Evolutionary conservation across 177 flowering plant genomes (phyloP), one percentile per base, ranked within the genome.

Genomic region (Vitis hybrid): DNA sequence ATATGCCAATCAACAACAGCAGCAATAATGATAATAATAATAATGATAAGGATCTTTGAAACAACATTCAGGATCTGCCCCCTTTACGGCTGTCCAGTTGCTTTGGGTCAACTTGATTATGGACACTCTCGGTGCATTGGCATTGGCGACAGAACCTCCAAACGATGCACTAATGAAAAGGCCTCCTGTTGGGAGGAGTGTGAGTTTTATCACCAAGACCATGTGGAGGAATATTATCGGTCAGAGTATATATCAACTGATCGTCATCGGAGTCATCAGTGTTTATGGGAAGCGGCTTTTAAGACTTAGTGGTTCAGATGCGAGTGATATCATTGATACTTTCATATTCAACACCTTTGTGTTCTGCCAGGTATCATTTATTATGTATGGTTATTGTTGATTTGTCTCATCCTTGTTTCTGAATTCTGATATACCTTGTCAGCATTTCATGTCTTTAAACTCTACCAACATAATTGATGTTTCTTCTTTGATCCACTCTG

Each of bases 151-250:
- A 26, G 83, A 80, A 62, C 83, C 83, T 57, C 83, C 83, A 14
- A 69, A 71, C 53, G 83, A 80, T 57, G 78, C 49, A 9, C 64
- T 80, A 55, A 74, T 80, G 83, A 63, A 77, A 33, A 71, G 80
- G 60, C 74, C 74, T 2, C 80, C 83, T 3, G 70, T 77, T 7
- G 61, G 66, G 2, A 74, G 65, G 67, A 74, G 76, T 13, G 73
- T 45, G 20, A 80, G 79, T 75, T 87, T 90, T 72, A 90, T 90
- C 60, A 90, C 90, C 59, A 77, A 61, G 70, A 68, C 82, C 63
- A 90, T 90, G 96, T 90, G 96, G 96, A 81, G 90, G 69, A 90
- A 90, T 64, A 86, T 90, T n/a, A 67, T 87, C 67, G 93, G 96
- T 18, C 96, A 90, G 74, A 82, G 92, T 65, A 83, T 89, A 31